Evolutionary conservation across 2,329 filamentous ascomycete species (phyloP).

Genomic region (Canariomyces notabilis): DNA sequence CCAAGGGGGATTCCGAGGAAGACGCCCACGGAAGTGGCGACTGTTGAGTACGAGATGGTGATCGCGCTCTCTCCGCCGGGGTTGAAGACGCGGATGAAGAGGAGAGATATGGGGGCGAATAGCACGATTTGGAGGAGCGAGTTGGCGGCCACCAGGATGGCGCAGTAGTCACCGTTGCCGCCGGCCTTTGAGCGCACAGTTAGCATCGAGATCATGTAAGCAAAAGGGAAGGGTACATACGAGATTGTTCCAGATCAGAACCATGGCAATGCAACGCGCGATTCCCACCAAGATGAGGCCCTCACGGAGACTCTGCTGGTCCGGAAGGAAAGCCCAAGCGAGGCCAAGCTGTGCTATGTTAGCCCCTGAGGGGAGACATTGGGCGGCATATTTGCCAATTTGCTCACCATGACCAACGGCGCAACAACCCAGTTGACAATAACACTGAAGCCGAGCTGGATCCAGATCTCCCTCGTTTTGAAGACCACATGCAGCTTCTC

Average conservation of each 20-base stretch:
- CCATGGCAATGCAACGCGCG: conserved; percentile 86
- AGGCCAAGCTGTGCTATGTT: conserved; percentile 69
- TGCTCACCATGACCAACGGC: conserved; percentile 69
- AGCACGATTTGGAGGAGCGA: conserved; percentile 70
- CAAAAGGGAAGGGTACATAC: not conserved
- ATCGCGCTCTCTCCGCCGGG: conserved; percentile 35
- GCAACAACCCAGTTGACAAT: conserved; percentile 79
- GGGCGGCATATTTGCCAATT: not conserved
- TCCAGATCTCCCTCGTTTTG: conserved; percentile 59
- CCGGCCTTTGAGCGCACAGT: conserved; percentile 43
- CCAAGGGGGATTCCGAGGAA: conserved; percentile 82
- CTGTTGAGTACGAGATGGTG: conserved; percentile 54
- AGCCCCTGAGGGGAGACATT: not conserved
- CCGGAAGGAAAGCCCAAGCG: conserved; percentile 65
- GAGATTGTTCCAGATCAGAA: conserved; percentile 60
- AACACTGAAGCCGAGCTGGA: conserved; percentile 72
- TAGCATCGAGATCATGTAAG: not conserved
- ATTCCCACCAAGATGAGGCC: conserved; percentile 79
- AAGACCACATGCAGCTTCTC: conserved; percentile 68
- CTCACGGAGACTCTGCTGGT: conserved; percentile 51
- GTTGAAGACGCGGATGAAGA: conserved; percentile 64
- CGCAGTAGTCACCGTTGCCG: conserved; percentile 62
- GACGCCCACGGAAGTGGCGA: conserved; percentile 75
- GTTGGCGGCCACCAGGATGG: conserved; percentile 58
- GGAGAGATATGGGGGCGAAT: conserved; percentile 63